phyloP scores from a whole-genome alignment of 768 basidiomycete genomes.

The Tylopilus rubrobrunneus region DNA sequence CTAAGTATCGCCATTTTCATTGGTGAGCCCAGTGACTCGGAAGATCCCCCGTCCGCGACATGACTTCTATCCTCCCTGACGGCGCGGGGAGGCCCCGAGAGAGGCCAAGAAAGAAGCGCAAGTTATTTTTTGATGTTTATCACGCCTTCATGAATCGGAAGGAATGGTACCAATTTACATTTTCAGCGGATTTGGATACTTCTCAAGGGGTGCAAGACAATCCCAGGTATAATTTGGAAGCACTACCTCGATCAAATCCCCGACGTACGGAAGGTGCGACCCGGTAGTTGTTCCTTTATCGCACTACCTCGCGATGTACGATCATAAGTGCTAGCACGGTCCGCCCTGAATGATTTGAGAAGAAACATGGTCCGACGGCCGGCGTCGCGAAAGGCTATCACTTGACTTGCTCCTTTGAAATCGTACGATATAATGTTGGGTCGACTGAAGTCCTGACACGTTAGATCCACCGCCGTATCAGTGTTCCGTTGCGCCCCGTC shows the following conservation, averaged over 20 bases:
- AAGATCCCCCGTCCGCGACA: neutral
- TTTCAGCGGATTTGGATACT: neutral
- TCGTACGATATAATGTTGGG: too few relatives aligned
- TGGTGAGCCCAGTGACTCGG: neutral
- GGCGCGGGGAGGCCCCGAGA: neutral
- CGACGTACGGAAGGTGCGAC: neutral
- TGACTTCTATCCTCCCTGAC: neutral
- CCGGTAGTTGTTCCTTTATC: neutral
- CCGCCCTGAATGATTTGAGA: neutral
- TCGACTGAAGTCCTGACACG: too few relatives aligned
- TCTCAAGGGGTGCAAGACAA: neutral
- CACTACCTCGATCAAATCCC: neutral
- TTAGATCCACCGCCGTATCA: too few relatives aligned
- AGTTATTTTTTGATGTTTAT: neutral
- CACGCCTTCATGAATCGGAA: neutral
- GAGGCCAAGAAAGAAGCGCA: neutral
- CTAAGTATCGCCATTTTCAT: neutral
- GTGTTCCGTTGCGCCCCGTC: too few relatives aligned
- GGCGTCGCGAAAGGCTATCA: neutral
- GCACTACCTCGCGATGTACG: neutral
- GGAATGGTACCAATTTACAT: neutral
- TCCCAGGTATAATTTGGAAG: neutral
- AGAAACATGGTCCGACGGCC: neutral
- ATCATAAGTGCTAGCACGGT: neutral
- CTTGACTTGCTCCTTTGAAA: neutral